Base-by-base conservation (phyloP, 2,329 filamentous ascomycete genomes). In the Alternaria dauci region DNA sequence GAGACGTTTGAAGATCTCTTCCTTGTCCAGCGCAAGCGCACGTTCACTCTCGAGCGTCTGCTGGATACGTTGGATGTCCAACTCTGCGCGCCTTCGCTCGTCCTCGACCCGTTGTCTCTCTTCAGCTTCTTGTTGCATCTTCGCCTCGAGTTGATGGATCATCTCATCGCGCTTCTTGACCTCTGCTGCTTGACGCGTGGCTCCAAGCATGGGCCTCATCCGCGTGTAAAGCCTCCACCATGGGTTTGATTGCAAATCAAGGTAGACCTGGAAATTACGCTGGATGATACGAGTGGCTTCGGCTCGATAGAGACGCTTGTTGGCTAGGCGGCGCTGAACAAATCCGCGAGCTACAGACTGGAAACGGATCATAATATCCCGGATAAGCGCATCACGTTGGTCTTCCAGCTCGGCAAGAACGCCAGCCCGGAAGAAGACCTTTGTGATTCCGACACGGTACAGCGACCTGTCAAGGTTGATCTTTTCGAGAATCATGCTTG, bases 1-100 rank as follows among this genome's bases (percentile, higher is more conserved):
- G 23, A 99, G 84, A n/a, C 96, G 88, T 76, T 94, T 96, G 84
- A 98, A 99, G 61, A 99, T 99, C 73, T 99, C 95, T 76, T 99
- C 96, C 77, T 99, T 99, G 79, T 99, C 95, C 5, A 99, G 83
- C 1, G 95, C 95, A 42, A 99, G 84, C n/a, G 94, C 92, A 51
- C 95, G 89, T 79, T 99, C 96, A 67, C 94, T 97, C 78, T 99
- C 96, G 2, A 99, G 85, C 0, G 92, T 96, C 71, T 98, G 93
- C 76, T 97, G 94, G 47, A 98, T 92, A 32, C 91, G 89, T 68
- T 94, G 87, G 72, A 97, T 90, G 72, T 99, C 95, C 14, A 89
- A 84, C 69, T 98, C 91, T 2, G 92, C 91, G 62, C 93, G 91
- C 42, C 95, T 87, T 32, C 94, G 88, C 69, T 99, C 95, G 56